Evolutionary conservation across 495 filamentous ascomycete genomes (phyloP).

Genomic region (Penicillium diatomitis): DNA sequence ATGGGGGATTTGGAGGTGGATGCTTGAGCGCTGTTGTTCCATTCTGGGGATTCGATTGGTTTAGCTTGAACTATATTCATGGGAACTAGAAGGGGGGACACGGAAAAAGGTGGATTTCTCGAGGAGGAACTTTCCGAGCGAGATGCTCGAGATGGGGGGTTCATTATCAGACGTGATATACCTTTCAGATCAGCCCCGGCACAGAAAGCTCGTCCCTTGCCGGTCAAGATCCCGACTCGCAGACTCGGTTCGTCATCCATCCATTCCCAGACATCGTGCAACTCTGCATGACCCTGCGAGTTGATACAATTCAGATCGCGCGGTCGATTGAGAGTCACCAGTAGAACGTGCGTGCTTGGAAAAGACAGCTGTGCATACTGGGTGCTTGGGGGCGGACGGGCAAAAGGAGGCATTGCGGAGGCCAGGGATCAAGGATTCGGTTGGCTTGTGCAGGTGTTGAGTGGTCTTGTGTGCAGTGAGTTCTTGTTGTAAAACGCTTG

Average conservation of each 20-base stretch:
- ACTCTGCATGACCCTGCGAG: slow-evolving; percentile 41
- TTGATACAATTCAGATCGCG: slow-evolving; percentile 43
- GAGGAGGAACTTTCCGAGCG: too few relatives aligned
- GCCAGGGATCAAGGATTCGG: not conserved
- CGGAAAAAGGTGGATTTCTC: too few relatives aligned
- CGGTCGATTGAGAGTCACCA: slow-evolving; percentile 41
- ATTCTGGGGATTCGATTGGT: slow-evolving; percentile 23
- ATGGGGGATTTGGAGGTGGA: slow-evolving; percentile 6
- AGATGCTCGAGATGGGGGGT: not conserved
- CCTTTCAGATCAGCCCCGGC: slow-evolving; percentile 52
- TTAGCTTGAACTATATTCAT: not conserved
- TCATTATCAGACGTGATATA: slow-evolving; percentile 3
- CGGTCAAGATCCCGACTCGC: slow-evolving; percentile 47
- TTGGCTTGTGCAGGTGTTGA: not conserved
- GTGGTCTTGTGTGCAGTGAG: not conserved
- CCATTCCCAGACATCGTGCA: slow-evolving; percentile 46
- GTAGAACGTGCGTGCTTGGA: slow-evolving; percentile 39
- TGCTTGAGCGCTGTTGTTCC: slow-evolving; percentile 19
- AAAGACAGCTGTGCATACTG: slow-evolving; percentile 31
- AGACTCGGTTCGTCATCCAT: slow-evolving; percentile 46
- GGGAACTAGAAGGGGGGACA: not conserved
- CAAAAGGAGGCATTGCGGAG: slow-evolving; percentile 17
- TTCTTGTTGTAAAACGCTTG: not conserved
- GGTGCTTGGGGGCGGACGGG: slow-evolving; percentile 28
- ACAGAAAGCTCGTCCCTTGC: slow-evolving; percentile 48